These are phyloP conservation scores for Tolypocladium guangdongense DNA, from an alignment of 2,329 filamentous ascomycete genomes.

Conservation along the genomic window DNA sequence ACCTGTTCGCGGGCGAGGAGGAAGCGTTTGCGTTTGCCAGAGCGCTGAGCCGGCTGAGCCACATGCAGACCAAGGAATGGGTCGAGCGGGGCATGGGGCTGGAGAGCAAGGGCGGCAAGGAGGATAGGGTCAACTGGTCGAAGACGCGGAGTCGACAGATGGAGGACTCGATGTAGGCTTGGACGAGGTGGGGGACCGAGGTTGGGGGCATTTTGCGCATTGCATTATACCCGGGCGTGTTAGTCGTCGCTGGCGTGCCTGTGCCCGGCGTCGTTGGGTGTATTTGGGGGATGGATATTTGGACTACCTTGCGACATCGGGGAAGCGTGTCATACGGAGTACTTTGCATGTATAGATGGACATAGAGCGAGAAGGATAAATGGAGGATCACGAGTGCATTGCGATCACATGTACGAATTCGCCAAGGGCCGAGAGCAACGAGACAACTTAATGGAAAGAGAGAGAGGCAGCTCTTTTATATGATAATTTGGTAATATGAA, in stretches of 20 bases:
- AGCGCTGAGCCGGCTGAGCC: conserved; percentile 69
- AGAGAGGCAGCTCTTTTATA: no score
- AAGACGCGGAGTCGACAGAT: conserved; percentile 57
- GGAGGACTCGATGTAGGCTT: conserved; percentile 51
- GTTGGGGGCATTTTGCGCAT: background rate
- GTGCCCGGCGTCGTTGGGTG: background rate
- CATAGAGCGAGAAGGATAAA: background rate
- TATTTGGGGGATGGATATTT: background rate
- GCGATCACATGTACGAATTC: background rate
- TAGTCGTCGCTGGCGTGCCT: background rate
- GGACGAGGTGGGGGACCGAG: background rate
- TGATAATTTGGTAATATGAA: no score
- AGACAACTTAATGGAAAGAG: no score
- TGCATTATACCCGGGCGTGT: background rate
- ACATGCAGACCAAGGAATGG: conserved; percentile 95
- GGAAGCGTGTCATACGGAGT: background rate
- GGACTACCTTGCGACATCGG: background rate
- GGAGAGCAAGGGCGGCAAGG: conserved; percentile 52
- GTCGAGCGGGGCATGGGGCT: conserved; percentile 70
- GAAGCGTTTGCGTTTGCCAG: conserved; percentile 93
- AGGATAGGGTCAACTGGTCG: conserved; percentile 53
- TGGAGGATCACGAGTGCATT: background rate
- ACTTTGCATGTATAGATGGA: background rate
- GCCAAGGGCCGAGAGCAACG: no score
- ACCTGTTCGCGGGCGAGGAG: conserved; percentile 87